These are phyloP conservation scores for Euryodendron excelsum DNA, from an alignment of 148 eudicot species.

Conservation along the genomic window DNA sequence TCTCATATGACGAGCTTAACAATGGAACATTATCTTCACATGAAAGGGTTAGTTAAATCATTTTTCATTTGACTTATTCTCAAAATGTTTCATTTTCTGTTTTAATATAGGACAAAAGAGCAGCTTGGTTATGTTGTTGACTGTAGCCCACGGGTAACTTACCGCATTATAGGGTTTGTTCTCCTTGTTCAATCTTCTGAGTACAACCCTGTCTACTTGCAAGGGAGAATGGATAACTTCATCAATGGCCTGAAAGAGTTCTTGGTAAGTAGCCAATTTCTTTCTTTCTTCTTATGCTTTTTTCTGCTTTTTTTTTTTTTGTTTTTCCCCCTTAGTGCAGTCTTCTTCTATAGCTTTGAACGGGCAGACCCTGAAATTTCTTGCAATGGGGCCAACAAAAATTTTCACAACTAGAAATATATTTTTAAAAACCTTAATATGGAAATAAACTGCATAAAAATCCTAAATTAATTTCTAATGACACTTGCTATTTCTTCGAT, in stretches of 20 bases:
- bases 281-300: no score
- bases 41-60: not conserved
- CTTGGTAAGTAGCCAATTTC: slow-evolving; percentile 58
- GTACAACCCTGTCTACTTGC: slow-evolving; percentile 75
- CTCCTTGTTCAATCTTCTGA: slow-evolving; percentile 91
- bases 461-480: no score
- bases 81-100: not conserved
- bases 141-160: slow-evolving; percentile 79
- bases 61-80: not conserved
- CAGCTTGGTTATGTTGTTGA: slow-evolving; percentile 97
- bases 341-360: no score
- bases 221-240: slow-evolving; percentile 72
- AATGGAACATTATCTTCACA: not conserved
- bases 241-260: slow-evolving; percentile 64
- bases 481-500: no score
- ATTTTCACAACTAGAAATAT: no score
- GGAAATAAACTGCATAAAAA: no score
- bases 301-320: not conserved
- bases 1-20: not conserved
- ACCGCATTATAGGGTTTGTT: slow-evolving; percentile 79
- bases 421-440: no score
- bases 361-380: no score
- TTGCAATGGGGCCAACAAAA: no score
- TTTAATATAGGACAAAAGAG: slow-evolving; percentile 80
- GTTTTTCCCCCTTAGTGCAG: no score